phyloP scores from a whole-genome alignment of 495 filamentous ascomycete species.

The Penicillium verhagenii region DNA sequence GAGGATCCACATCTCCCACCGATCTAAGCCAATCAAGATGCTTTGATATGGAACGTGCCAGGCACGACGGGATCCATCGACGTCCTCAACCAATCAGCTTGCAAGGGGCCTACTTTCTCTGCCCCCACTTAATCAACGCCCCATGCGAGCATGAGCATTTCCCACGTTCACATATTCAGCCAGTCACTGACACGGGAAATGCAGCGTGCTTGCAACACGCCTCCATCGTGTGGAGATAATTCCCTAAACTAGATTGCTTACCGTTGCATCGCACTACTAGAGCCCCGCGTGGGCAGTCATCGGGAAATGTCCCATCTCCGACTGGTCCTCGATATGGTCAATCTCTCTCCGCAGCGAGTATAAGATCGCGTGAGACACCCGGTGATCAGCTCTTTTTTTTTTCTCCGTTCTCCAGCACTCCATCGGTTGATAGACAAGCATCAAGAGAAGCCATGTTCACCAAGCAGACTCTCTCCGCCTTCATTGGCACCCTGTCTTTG shows the following conservation, averaged over 20 bases:
- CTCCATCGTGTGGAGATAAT: background rate
- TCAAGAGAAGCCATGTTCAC: slow-evolving; percentile 18
- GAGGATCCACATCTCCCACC: background rate
- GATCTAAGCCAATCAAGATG: background rate
- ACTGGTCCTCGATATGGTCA: background rate
- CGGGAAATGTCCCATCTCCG: background rate
- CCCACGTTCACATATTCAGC: background rate
- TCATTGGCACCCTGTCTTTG: slow-evolving; percentile 24
- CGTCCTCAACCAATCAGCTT: background rate
- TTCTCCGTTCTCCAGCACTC: background rate
- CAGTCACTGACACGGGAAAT: background rate
- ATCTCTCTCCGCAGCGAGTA: slow-evolving; percentile 2
- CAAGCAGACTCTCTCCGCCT: slow-evolving; percentile 20
- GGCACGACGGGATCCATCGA: background rate
- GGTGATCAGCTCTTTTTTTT: background rate
- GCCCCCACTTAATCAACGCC: background rate
- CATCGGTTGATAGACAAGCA: background rate
- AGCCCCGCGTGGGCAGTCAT: background rate
- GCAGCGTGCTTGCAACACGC: background rate
- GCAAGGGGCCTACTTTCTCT: background rate
- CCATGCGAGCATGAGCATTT: background rate
- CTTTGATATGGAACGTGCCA: background rate
- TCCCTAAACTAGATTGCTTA: background rate
- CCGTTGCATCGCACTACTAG: background rate
- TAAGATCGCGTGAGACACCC: slow-evolving; percentile 12